A percentile compares a stretch with the other conserved stretches of the same genome.
phyloP scores from a whole-genome alignment of 2,329 filamentous ascomycete genomes.

The Aspergillus aculeatus region DNA sequence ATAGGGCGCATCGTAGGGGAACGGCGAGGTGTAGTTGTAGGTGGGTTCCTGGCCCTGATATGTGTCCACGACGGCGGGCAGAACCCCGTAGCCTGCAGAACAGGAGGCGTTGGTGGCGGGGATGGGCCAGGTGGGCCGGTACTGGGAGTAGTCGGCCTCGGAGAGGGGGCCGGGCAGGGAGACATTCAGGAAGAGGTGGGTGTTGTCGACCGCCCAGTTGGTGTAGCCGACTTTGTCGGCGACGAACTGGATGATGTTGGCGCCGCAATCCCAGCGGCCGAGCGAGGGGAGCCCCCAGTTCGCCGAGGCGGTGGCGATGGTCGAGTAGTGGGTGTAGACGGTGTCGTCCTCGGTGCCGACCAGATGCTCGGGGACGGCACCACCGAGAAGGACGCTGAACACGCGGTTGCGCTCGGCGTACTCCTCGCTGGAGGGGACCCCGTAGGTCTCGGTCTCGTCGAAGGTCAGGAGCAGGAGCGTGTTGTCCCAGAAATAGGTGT shows the following conservation, averaged over 20 bases:
- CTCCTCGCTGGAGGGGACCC: constrained; percentile 48
- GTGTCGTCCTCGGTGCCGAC: constrained; percentile 65
- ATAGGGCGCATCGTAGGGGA: constrained; percentile 22
- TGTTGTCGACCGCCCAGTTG: constrained; percentile 39
- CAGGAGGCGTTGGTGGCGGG: constrained; percentile 29
- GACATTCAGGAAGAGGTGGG: constrained; percentile 50
- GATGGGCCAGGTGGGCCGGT: constrained; percentile 26
- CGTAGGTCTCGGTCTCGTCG: constrained; percentile 55
- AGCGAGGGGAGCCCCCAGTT: constrained; percentile 71
- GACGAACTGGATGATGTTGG: constrained; percentile 64
- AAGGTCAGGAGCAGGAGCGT: constrained; percentile 75
- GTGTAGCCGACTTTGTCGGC: constrained; percentile 60
- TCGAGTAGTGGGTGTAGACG: constrained; percentile 72
- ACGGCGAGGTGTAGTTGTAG: constrained; percentile 34
- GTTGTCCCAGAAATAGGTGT: constrained; percentile 70
- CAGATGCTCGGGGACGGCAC: constrained; percentile 62
- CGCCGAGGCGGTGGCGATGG: constrained; percentile 61
- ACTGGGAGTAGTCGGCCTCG: constrained; percentile 20
- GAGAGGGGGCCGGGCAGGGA: constrained; percentile 51
- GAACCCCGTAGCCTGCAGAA: constrained; percentile 32
- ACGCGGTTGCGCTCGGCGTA: constrained; percentile 69
- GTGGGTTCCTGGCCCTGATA: constrained; percentile 24
- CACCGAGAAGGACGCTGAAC: constrained; percentile 70
- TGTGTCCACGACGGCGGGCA: constrained; percentile 28
- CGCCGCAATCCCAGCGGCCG: constrained; percentile 68